phyloP scores from a whole-genome alignment of 2,329 filamentous ascomycete genomes.

The Aureobasidium vineae region DNA sequence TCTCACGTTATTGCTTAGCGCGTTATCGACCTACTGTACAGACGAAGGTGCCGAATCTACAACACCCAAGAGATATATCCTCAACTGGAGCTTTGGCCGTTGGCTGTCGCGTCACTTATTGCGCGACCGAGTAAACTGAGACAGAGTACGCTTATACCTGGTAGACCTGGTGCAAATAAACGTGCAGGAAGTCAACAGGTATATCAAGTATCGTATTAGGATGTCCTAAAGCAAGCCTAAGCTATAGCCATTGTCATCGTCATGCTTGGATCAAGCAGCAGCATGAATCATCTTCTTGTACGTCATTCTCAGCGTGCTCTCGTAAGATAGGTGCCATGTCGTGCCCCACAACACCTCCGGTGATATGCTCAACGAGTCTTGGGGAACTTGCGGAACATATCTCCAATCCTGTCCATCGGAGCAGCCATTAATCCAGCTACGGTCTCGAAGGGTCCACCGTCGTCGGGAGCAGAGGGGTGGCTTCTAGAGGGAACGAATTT shows the following conservation, averaged over 20 bases:
- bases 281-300: no score
- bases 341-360: neutral
- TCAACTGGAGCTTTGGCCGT: constrained; percentile 97
- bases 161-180: no score
- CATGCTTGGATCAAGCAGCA: neutral
- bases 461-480: constrained; percentile 24
- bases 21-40: neutral
- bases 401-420: constrained; percentile 56
- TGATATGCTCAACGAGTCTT: neutral
- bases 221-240: neutral
- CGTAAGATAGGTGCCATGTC: neutral
- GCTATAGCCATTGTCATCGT: neutral
- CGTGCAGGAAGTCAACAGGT: neutral
- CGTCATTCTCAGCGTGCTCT: neutral
- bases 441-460: constrained; percentile 55
- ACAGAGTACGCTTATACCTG: no score
- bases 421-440: constrained; percentile 55
- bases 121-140: no score
- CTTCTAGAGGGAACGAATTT: constrained; percentile 27
- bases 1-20: no score
- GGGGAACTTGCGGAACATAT: constrained; percentile 58
- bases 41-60: constrained; percentile 37
- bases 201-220: neutral
- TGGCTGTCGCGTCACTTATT: constrained; percentile 63
- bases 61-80: constrained; percentile 66